phyloP scores from a whole-genome alignment of 345 rosid genomes.

The Noccaea bulbosa region DNA sequence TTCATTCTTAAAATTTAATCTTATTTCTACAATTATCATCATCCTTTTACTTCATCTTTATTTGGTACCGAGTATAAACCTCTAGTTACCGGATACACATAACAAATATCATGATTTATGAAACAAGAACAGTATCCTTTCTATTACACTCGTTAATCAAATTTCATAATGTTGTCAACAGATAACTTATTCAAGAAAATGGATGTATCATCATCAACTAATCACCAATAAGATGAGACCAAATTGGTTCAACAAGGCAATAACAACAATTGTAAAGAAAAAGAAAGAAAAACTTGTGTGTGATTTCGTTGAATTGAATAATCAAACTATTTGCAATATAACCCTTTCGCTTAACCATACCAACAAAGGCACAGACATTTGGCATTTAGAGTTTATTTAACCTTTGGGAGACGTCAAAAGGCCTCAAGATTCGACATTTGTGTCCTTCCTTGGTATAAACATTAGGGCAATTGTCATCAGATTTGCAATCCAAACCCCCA shows the following conservation, averaged over 20 bases:
- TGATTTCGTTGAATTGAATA: constrained; percentile 1
- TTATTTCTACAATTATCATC: no score
- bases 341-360: constrained; percentile 30
- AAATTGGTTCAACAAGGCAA: neutral
- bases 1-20: no score
- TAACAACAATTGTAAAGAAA: neutral
- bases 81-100: no score
- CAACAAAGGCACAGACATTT: constrained; percentile 20
- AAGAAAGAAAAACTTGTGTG: neutral
- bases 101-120: neutral
- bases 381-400: constrained; percentile 7
- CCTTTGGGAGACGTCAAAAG: constrained; percentile 36
- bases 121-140: neutral
- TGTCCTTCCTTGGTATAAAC: neutral
- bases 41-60: no score
- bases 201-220: no score
- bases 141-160: neutral
- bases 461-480: neutral
- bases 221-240: neutral
- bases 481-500: constrained; percentile 16
- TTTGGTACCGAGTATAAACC: no score
- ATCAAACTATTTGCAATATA: neutral
- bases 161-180: neutral
- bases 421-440: constrained; percentile 14
- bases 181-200: neutral